Conservation (phyloP, 2,329 filamentous ascomycete genomes). For the Cytospora paraplurivora region DNA sequence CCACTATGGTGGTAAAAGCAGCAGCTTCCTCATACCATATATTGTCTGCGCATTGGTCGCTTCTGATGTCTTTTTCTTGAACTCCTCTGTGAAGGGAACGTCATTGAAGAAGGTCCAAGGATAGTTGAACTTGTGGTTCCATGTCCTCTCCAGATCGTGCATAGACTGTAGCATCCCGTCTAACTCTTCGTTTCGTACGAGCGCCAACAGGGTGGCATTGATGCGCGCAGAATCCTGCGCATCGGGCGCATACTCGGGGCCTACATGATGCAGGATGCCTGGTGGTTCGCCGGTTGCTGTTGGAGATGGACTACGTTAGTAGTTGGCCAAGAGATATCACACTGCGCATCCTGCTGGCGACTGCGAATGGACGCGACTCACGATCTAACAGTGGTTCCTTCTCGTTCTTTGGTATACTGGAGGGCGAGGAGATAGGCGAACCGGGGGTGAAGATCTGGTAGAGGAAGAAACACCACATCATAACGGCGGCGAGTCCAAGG, state of each 20-base stretch:
- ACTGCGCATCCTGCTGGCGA: neutral
- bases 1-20: slow-evolving; percentile 7
- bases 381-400: slow-evolving; percentile 86
- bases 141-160: slow-evolving; percentile 87
- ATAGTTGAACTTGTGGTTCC: slow-evolving; percentile 99
- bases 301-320: slow-evolving; percentile 5
- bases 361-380: slow-evolving; percentile 49
- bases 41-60: slow-evolving; percentile 85
- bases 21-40: slow-evolving; percentile 63
- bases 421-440: slow-evolving; percentile 42
- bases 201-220: slow-evolving; percentile 86
- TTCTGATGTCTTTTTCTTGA: slow-evolving; percentile 78
- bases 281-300: slow-evolving; percentile 82
- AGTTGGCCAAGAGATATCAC: neutral
- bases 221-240: slow-evolving; percentile 78
- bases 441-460: slow-evolving; percentile 71
- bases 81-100: slow-evolving; percentile 87
- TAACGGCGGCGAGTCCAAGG: slow-evolving; percentile 69
- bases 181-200: slow-evolving; percentile 91
- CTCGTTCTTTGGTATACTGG: slow-evolving; percentile 50
- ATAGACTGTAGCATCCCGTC: slow-evolving; percentile 84
- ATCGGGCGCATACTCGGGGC: slow-evolving; percentile 76
- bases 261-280: slow-evolving; percentile 72
- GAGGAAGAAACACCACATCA: slow-evolving; percentile 77
- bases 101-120: slow-evolving; percentile 99